These are phyloP conservation scores for Chlorencoelia australis DNA, from an alignment of 2,329 filamentous ascomycete species.

Conservation along the genomic window DNA sequence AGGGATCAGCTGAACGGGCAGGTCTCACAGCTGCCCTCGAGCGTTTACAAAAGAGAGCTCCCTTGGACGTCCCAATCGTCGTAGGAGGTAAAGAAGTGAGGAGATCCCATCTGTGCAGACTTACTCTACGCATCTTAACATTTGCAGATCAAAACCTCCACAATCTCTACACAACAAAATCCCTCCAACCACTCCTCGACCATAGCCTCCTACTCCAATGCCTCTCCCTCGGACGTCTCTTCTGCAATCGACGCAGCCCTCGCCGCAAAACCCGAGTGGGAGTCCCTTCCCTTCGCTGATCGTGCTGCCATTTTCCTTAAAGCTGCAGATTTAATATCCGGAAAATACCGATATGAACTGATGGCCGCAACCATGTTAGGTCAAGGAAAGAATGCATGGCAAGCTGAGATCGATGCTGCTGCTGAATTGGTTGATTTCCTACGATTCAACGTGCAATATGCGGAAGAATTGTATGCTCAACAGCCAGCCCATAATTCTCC, in stretches of 20 bases:
- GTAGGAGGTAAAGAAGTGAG: constrained; percentile 72
- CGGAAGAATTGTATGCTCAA: constrained; percentile 78
- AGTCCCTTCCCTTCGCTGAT: constrained; percentile 77
- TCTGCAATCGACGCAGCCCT: constrained; percentile 24
- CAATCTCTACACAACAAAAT: constrained; percentile 63
- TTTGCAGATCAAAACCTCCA: constrained; percentile 53
- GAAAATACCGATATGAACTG: constrained; percentile 90
- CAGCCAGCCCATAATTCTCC: constrained; percentile 77
- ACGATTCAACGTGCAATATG: constrained; percentile 88
- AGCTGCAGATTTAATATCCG: constrained; percentile 80
- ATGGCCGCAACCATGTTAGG: constrained; percentile 95
- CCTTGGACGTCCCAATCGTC: constrained; percentile 72
- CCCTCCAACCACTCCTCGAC: constrained; percentile 68
- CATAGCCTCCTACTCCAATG: constrained; percentile 78
- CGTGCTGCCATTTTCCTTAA: constrained; percentile 90
- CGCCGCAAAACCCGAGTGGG: constrained; percentile 67
- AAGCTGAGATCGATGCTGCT: constrained; percentile 92
- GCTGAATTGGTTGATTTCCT: constrained; percentile 89
- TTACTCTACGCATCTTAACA: too few relatives aligned
- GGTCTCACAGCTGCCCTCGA: constrained; percentile 67
- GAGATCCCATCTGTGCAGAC: constrained; percentile 3
- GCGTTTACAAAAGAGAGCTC: constrained; percentile 54
- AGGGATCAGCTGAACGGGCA: constrained; percentile 70
- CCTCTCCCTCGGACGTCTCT: constrained; percentile 64
- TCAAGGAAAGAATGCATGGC: constrained; percentile 97